Conservation (phyloP, 495 filamentous ascomycete species). For the Lasiosphaeria hispida region DNA sequence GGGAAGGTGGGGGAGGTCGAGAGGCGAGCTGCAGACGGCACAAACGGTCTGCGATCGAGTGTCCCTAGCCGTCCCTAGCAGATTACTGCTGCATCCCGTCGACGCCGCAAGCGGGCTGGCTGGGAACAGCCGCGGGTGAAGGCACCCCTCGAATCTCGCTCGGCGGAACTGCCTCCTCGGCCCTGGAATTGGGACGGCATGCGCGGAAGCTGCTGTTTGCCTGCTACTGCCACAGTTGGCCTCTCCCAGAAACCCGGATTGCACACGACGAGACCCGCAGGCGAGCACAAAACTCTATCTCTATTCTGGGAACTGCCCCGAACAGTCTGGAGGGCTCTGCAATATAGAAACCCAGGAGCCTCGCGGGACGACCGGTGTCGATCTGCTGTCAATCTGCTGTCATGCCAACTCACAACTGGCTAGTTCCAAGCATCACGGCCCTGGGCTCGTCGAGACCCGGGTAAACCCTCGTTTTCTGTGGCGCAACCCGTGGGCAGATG, state of each 20-base stretch:
- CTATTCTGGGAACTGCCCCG: slow-evolving; percentile 8
- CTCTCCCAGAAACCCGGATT: slow-evolving; percentile 9
- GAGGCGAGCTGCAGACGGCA: slow-evolving; percentile 4
- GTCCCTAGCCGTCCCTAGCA: slow-evolving; percentile 1
- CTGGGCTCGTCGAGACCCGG: slow-evolving; percentile 3
- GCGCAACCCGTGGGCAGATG: not conserved
- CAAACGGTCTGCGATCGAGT: not conserved
- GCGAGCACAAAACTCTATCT: slow-evolving; percentile 11
- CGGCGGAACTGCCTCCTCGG: slow-evolving; percentile 1
- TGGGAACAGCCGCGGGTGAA: not conserved
- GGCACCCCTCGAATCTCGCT: not conserved
- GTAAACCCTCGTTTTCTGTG: not conserved
- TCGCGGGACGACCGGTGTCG: slow-evolving; percentile 2
- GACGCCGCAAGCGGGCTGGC: not conserved
- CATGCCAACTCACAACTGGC: not conserved
- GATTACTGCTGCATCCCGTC: slow-evolving; percentile 6
- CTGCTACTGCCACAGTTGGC: not conserved
- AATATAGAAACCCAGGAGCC: slow-evolving; percentile 2
- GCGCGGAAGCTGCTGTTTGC: not conserved
- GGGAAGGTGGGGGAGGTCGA: not conserved
- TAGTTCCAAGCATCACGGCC: not conserved
- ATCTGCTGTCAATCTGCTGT: slow-evolving; percentile 5
- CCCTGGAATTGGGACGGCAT: no score
- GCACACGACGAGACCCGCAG: not conserved
- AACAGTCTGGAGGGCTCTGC: slow-evolving; percentile 1